Percentiles rank a stretch among this genome's conserved stretches.
Evolutionary conservation across 495 filamentous ascomycete species (phyloP).

Genomic region (Barbatosphaeria neglecta): DNA sequence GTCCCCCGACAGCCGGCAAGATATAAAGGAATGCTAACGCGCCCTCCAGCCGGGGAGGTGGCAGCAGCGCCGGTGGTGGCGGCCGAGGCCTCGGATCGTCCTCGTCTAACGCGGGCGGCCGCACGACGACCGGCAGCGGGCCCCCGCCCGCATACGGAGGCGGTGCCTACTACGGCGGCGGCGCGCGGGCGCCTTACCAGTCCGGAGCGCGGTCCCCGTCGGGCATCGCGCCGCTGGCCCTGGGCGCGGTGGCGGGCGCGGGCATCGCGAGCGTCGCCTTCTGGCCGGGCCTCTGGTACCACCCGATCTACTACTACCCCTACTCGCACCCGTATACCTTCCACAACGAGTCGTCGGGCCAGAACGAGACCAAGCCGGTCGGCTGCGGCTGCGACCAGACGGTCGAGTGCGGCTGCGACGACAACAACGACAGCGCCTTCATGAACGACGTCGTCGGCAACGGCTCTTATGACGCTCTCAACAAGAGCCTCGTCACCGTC

Average conservation of each 20-base stretch:
- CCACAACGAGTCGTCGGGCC: slow-evolving; percentile 40
- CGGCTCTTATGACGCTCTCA: slow-evolving; percentile 42
- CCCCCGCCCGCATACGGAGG: slow-evolving; percentile 48
- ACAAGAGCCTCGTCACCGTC: slow-evolving; percentile 53
- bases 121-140: slow-evolving; percentile 55
- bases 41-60: slow-evolving; percentile 4
- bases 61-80: no score
- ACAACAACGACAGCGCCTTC: slow-evolving; percentile 50
- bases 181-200: slow-evolving; percentile 54
- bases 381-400: slow-evolving; percentile 63
- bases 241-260: slow-evolving; percentile 45
- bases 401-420: slow-evolving; percentile 70
- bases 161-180: slow-evolving; percentile 68
- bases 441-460: slow-evolving; percentile 52
- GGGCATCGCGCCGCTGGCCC: slow-evolving; percentile 48
- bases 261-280: slow-evolving; percentile 43
- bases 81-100: slow-evolving; percentile 12
- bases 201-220: slow-evolving; percentile 45
- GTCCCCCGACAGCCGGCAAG: no score
- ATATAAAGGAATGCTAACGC: no score
- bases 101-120: slow-evolving; percentile 48
- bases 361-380: slow-evolving; percentile 63
- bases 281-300: slow-evolving; percentile 45
- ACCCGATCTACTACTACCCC: slow-evolving; percentile 61
- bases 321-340: slow-evolving; percentile 50